Base-by-base conservation (phyloP, 495 filamentous ascomycete genomes). In the Podospora pseudoanserina region DNA sequence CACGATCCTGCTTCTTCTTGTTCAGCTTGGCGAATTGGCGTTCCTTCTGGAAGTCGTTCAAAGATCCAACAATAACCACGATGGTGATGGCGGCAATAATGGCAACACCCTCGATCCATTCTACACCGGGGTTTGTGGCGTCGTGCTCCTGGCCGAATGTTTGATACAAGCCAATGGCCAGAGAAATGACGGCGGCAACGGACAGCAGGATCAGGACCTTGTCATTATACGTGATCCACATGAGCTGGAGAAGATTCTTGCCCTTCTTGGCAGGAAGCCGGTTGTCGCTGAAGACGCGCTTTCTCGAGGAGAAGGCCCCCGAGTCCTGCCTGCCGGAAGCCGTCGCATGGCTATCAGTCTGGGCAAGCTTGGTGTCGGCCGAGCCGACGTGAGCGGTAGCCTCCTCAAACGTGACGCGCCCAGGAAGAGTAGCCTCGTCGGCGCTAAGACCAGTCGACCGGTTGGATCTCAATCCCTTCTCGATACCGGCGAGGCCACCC, bases 211-310 rank as follows among this genome's bases (percentile, higher is more conserved):
- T 90, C 64, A 96, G 81, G 23, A 96, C 90, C 68, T 92, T 92
- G 79, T 96, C 92, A 73, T 94, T 92, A 75, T 92, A 93, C 9
- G 91, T 92, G 73, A 90, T 88, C 92, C 92, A 96, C 74, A 94
- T 89, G 44, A 94, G 71, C 71, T 88, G 84, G 68, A 90, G 82
- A 64, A 96, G 84, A 57, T 81, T 87, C 67, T 92, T 90, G 32
- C 89, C 86, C 72, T 93, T 90, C 75, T 91, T 90, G 65, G 83
- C 85, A 0, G 92, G 92, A 23, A 96, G 75, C 63, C 86, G 78
- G 71, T 96, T 96, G 75, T 92, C 87, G 63, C 83, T 73, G 64
- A 80, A 96, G 20, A 94, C 81, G 44, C 90, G 85, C 72, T 90
- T 88, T 66, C 92, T 83, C 70, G 91, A 89, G 9, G 84, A 78